These are phyloP conservation scores for Pyrus betulifolia DNA, from an alignment of 306 rosid genomes.

Conservation along the genomic window DNA sequence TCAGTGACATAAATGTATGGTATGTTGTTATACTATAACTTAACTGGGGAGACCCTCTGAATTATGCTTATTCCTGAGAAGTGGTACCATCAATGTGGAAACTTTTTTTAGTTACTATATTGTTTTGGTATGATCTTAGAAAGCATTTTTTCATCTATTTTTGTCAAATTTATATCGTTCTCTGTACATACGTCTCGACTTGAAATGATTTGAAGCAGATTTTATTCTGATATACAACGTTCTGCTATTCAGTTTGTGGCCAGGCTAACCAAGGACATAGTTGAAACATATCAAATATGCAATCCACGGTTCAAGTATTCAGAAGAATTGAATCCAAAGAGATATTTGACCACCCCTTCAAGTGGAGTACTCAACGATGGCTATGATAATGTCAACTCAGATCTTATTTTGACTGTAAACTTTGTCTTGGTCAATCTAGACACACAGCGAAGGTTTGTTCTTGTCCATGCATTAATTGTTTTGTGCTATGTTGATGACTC, in stretches of 20 bases:
- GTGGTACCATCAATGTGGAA: neutral
- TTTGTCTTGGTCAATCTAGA: constrained; percentile 62
- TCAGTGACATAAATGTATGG: neutral
- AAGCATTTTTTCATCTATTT: neutral
- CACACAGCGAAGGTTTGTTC: constrained; percentile 58
- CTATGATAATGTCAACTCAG: constrained; percentile 81
- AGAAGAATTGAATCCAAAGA: constrained; percentile 82
- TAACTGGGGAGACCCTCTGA: neutral
- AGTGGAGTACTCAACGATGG: constrained; percentile 93
- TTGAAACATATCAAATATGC: constrained; percentile 85
- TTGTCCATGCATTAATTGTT: neutral
- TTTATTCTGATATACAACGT: constrained; percentile 28
- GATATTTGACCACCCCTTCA: constrained; percentile 91
- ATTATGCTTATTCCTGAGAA: neutral
- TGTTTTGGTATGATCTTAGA: neutral
- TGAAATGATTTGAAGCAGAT: constrained; percentile 7
- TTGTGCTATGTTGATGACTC: neutral
- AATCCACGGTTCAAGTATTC: constrained; percentile 90
- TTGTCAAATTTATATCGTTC: neutral
- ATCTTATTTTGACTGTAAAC: constrained; percentile 86
- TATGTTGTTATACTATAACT: neutral
- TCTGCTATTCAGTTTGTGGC: constrained; percentile 68
- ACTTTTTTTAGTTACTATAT: neutral
- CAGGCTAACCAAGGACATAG: constrained; percentile 81
- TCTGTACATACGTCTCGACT: neutral